A percentile compares a stretch with the other conserved stretches of the same genome.
phyloP scores from a whole-genome alignment of 2,329 filamentous ascomycete genomes.

The Lecanicillium sp. region DNA sequence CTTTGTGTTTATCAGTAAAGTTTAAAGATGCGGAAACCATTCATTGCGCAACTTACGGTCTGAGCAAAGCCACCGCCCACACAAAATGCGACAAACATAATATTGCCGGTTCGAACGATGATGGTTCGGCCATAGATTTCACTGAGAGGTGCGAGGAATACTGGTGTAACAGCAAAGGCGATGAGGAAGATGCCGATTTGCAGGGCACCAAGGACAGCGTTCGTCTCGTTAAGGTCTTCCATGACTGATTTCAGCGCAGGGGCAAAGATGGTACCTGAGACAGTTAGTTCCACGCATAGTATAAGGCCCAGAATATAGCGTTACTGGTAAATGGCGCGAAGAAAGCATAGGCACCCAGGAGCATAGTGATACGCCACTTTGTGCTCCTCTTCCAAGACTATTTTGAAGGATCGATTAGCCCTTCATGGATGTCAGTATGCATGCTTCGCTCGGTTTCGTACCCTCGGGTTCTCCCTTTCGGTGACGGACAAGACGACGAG shows the following conservation, averaged over 20 bases:
- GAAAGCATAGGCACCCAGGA: slow-evolving; percentile 4
- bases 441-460: no score
- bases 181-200: slow-evolving; percentile 6
- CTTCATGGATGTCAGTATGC: no score
- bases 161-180: slow-evolving; percentile 1
- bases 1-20: neutral
- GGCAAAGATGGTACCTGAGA: slow-evolving; percentile 5
- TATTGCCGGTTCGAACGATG: slow-evolving; percentile 2
- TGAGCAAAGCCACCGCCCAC: slow-evolving; percentile 5
- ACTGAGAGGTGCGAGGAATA: slow-evolving; percentile 5
- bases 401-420: no score
- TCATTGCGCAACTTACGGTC: neutral
- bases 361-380: slow-evolving; percentile 3
- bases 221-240: slow-evolving; percentile 3
- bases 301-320: neutral
- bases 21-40: neutral
- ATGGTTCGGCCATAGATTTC: slow-evolving; percentile 5
- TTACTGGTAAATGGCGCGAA: slow-evolving; percentile 6
- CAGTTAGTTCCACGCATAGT: neutral
- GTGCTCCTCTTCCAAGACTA: slow-evolving; percentile 1
- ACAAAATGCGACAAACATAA: slow-evolving; percentile 3
- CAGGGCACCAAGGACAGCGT: no score
- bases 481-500: no score
- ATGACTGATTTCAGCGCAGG: slow-evolving; percentile 1
- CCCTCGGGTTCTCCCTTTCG: no score